Evolutionary conservation across 805 yeast species (phyloP), one percentile per base, ranked within the genome.

Genomic region (Barnettozyma sucrosica): DNA sequence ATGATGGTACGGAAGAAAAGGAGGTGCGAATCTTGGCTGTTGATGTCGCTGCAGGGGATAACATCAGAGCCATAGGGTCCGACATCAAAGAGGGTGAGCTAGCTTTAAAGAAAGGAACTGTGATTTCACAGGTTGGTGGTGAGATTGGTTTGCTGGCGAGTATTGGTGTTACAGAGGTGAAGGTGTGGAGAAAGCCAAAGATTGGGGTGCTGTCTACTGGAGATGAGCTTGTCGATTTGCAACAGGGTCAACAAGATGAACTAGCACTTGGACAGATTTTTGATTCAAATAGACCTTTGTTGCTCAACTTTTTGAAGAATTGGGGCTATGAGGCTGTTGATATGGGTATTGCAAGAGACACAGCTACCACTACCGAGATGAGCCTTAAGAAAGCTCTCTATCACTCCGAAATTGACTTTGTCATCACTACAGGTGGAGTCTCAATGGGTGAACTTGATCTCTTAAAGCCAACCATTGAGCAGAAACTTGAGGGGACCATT

Each of bases 391-490:
- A 41, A 9, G 54, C 54, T 0, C 58, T 72, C 21, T 48, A 53
- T 5, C 36, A 48, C 2, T 30, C 51, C 5, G 53, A 55, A 10
- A 58, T 71, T 13, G 81, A 77, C 47, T 69, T 69, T 33, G 52
- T 77, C 33, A 64, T 77, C 33, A 76, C 81, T 2, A 70, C 78
- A 1, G 82, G 82, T 2, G 82, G 82, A 21, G 82, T 77, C 2
- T 77, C 82, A 1, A 77, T 77, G 82, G 82, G 82, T 2, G 82
- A 77, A 54, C 50, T 68, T 30, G 82, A 77, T 55, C 61, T 75
- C 14, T 55, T 77, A 36, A 77, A 77, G 47, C 80, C 81, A 0
- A 65, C 71, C 0, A 72, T 77, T 21, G 75, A 74, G 48, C 56
- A 69, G 32, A 51, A 49, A 10, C 52, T 77, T 16, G 61, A 63